A percentile compares a stretch with the other conserved stretches of the same genome.
phyloP scores from a whole-genome alignment of 2,329 filamentous ascomycete genomes.

The Conoideocrella luteorostrata region DNA sequence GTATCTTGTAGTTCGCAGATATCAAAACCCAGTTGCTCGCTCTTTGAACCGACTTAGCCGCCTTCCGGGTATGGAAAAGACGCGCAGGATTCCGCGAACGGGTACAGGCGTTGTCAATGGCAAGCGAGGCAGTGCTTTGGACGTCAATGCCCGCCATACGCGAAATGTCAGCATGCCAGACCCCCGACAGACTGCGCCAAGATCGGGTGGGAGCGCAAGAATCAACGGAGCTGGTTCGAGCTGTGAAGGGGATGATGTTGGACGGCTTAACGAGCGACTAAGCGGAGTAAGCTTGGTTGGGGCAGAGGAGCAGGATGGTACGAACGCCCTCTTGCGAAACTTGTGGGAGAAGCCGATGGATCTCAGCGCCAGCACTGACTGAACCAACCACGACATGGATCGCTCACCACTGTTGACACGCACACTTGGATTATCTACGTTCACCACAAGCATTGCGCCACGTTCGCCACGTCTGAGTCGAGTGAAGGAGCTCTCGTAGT shows the following conservation, averaged over 20 bases:
- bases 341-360: conserved; percentile 58
- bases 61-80: conserved; percentile 46
- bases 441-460: not conserved
- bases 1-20: conserved; percentile 66
- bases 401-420: not conserved
- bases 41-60: conserved; percentile 43
- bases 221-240: conserved; percentile 36
- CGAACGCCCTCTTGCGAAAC: conserved; percentile 46
- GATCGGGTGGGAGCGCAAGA: conserved; percentile 29
- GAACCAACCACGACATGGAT: not conserved
- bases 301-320: conserved; percentile 44
- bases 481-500: too few relatives aligned
- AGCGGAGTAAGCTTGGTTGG: conserved; percentile 46
- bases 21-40: conserved; percentile 63
- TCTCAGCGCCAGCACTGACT: conserved; percentile 43
- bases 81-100: conserved; percentile 40
- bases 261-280: conserved; percentile 33
- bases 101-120: conserved; percentile 31
- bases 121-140: conserved; percentile 21
- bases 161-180: conserved; percentile 34
- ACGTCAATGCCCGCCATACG: conserved; percentile 25
- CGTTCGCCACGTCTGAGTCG: too few relatives aligned
- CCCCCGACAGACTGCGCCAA: conserved; percentile 22
- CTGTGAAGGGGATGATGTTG: conserved; percentile 39
- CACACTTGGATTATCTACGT: not conserved